Percentiles rank a stretch among this genome's conserved stretches.
These are phyloP conservation scores for Phytopythium ostracodes DNA, from an alignment of 352 stramenopile genomes.

Conservation along the genomic window DNA sequence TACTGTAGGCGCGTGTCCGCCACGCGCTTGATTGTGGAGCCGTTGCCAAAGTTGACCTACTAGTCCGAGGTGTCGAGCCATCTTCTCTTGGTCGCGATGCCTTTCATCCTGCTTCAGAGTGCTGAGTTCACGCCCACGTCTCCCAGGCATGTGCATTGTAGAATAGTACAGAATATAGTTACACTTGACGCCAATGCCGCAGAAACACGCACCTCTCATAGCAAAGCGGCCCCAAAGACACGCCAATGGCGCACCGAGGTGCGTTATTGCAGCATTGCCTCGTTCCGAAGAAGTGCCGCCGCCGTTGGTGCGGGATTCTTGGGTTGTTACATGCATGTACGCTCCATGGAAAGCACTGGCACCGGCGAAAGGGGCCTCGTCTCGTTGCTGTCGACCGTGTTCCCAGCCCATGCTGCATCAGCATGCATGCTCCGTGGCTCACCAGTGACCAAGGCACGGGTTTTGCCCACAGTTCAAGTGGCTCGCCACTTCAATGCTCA, in stretches of 20 bases:
- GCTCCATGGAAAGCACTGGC: no score
- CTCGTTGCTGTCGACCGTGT: background rate
- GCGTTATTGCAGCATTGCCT: background rate
- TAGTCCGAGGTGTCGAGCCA: no score
- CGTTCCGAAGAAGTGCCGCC: background rate
- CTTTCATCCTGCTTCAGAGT: no score
- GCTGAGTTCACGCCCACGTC: background rate
- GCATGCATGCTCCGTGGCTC: no score
- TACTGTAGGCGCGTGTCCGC: background rate
- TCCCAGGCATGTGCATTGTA: background rate
- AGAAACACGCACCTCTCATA: background rate
- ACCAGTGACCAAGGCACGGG: background rate
- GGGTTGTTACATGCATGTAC: no score
- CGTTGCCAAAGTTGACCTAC: background rate
- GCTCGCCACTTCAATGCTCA: background rate
- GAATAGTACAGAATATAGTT: background rate
- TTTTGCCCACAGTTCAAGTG: background rate
- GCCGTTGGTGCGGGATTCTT: no score
- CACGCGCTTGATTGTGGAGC: background rate
- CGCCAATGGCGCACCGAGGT: background rate
- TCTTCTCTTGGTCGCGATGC: no score
- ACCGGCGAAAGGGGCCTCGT: background rate
- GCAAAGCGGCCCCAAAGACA: background rate
- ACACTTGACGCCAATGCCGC: constrained; percentile 1
- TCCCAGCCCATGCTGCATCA: no score